These are phyloP conservation scores for Thalassiosira mediterranea DNA, from an alignment of 352 stramenopile species.

Conservation along the genomic window DNA sequence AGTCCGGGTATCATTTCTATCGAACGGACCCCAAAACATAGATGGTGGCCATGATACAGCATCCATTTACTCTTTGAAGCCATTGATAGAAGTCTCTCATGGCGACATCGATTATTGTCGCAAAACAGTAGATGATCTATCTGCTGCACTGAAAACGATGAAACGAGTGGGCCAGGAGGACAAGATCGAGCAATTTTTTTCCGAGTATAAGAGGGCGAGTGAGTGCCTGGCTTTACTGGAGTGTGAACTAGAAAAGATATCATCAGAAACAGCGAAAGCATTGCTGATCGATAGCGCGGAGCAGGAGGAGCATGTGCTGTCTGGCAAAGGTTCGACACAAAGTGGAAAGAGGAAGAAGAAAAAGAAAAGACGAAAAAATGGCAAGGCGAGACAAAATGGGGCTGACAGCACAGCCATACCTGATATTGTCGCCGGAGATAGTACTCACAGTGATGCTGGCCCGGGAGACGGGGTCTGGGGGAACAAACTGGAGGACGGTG, in stretches of 20 bases:
- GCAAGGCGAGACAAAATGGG: constrained; percentile 18
- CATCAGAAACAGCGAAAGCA: constrained; percentile 17
- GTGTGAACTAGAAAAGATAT: constrained; percentile 30
- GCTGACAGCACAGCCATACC: background rate
- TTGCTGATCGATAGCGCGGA: constrained; percentile 25
- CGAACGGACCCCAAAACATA: too few relatives aligned
- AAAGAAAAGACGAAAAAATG: constrained; percentile 38
- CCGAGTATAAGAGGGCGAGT: constrained; percentile 24
- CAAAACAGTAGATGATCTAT: constrained; percentile 34
- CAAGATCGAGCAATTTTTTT: constrained; percentile 21
- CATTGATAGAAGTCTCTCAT: constrained; percentile 26
- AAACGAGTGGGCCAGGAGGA: constrained; percentile 13
- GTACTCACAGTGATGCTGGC: too few relatives aligned
- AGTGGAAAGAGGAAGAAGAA: constrained; percentile 33
- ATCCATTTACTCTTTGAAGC: constrained; percentile 26
- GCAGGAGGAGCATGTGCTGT: background rate
- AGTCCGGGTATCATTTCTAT: too few relatives aligned
- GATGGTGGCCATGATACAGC: too few relatives aligned
- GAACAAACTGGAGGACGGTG: too few relatives aligned
- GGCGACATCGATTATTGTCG: constrained; percentile 43
- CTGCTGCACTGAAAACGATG: constrained; percentile 31
- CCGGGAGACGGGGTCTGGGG: too few relatives aligned
- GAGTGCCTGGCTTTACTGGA: constrained; percentile 50
- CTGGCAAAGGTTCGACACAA: constrained; percentile 1
- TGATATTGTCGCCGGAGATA: too few relatives aligned